Percentiles rank a stretch among this genome's conserved stretches.
phyloP scores from a whole-genome alignment of 2,329 filamentous ascomycete genomes.

The Dendrostoma leiphaemia region DNA sequence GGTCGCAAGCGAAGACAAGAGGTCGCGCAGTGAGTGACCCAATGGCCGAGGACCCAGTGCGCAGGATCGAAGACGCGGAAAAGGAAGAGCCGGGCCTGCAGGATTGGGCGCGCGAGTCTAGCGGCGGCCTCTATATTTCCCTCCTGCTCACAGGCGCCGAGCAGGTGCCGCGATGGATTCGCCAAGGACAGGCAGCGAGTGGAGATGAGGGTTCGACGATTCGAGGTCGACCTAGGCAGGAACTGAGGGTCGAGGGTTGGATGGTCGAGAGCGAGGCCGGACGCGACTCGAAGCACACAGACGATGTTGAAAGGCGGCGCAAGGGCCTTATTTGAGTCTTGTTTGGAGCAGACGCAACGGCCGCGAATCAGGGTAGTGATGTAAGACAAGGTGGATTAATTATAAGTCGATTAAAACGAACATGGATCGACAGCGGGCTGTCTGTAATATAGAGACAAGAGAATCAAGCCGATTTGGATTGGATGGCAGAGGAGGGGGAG shows the following conservation, averaged over 20 bases:
- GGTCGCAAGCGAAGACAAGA: background rate
- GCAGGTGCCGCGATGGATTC: background rate
- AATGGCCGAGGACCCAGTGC: too few species aligned
- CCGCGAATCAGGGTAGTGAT: background rate
- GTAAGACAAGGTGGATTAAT: background rate
- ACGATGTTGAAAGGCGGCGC: conserved; percentile 11
- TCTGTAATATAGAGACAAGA: conserved; percentile 12
- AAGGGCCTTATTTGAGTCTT: conserved; percentile 18
- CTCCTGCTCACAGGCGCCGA: background rate
- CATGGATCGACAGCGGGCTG: conserved; percentile 5
- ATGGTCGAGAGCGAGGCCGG: background rate
- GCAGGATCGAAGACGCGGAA: background rate
- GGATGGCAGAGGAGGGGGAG: conserved; percentile 6
- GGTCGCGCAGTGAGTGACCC: conserved; percentile 1
- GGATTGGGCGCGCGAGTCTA: background rate
- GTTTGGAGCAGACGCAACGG: conserved; percentile 10
- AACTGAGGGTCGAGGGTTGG: background rate
- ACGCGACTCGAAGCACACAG: conserved; percentile 12
- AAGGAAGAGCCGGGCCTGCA: background rate
- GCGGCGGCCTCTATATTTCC: background rate
- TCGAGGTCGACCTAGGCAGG: background rate
- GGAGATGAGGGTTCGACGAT: too few species aligned
- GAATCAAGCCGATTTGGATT: conserved; percentile 5
- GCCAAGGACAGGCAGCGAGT: background rate
- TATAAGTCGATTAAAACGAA: conserved; percentile 2